Percentiles rank a stretch among this genome's conserved stretches.
These are phyloP conservation scores for Mucor racemosus DNA, from an alignment of 371 early-diverging fungal genomes.

Conservation along the genomic window DNA sequence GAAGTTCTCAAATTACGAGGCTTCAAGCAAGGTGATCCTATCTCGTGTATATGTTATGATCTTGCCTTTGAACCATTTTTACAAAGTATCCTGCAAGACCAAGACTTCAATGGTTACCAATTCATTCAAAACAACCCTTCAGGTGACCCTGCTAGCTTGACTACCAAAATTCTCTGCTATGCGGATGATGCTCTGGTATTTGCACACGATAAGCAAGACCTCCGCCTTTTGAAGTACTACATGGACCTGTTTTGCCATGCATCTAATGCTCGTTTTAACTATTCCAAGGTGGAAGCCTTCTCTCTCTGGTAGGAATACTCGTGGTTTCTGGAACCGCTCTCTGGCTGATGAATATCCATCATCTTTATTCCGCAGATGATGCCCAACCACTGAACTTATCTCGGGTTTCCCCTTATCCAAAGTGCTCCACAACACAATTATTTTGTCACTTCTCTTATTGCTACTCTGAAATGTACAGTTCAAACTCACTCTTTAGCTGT, in stretches of 20 bases:
- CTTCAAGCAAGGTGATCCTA: conserved; percentile 19
- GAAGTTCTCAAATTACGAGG: conserved; percentile 11
- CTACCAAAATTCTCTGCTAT: conserved; percentile 19
- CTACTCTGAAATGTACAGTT: background rate
- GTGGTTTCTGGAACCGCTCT: background rate
- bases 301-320: conserved; percentile 10
- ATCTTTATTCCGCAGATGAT: background rate
- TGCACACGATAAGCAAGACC: conserved; percentile 1
- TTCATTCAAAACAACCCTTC: background rate
- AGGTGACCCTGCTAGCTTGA: too few species aligned
- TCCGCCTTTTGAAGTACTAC: background rate
- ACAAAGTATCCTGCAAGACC: background rate
- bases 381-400: conserved; percentile 1
- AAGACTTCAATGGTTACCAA: background rate
- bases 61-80: conserved; percentile 19
- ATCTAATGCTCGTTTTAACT: conserved; percentile 11
- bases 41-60: conserved; percentile 18
- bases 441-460: background rate
- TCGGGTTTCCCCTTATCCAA: conserved; percentile 8
- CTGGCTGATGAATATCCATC: background rate
- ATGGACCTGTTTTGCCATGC: background rate
- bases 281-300: conserved; percentile 12
- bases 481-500: conserved; percentile 3
- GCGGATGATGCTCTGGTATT: conserved; percentile 23
- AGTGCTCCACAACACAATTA: background rate